Evolutionary conservation across 345 rosid genomes (phyloP).

Genomic region (Moringa oleifera): DNA sequence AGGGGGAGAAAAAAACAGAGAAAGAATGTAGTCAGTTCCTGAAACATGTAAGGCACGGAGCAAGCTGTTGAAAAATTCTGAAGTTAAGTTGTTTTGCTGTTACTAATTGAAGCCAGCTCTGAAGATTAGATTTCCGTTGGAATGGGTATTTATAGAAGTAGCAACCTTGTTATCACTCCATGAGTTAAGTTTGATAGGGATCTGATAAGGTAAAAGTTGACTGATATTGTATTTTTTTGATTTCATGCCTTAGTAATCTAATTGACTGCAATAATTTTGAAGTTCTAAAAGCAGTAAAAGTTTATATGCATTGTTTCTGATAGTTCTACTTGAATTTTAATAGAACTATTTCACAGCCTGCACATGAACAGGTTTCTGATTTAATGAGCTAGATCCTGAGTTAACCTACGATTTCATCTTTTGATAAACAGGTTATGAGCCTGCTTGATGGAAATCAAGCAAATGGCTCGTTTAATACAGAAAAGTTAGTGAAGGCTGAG

Average conservation of each 20-base stretch:
- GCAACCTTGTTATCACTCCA: not conserved
- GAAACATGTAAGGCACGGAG: not conserved
- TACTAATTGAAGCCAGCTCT: too few relatives aligned
- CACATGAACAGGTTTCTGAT: slow-evolving; percentile 1
- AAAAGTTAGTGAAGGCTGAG: slow-evolving; percentile 42
- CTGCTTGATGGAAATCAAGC: slow-evolving; percentile 58
- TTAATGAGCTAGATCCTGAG: not conserved
- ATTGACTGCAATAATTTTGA: not conserved
- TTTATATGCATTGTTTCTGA: not conserved
- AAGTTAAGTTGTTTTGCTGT: not conserved
- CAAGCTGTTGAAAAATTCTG: not conserved
- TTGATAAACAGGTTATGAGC: slow-evolving; percentile 57
- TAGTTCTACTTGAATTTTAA: too few relatives aligned
- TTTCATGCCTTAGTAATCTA: not conserved
- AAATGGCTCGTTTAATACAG: slow-evolving; percentile 37
- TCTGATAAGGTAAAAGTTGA: not conserved
- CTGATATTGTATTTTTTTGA: too few relatives aligned
- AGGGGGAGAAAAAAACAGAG: too few relatives aligned
- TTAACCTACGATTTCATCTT: slow-evolving; percentile 4
- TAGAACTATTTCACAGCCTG: slow-evolving; percentile 2
- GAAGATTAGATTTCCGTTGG: not conserved
- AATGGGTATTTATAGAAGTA: not conserved
- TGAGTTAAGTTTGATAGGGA: not conserved
- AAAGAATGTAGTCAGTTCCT: too few relatives aligned
- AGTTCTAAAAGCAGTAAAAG: not conserved